phyloP scores from a whole-genome alignment of 208 protist genomes.

The Crithidia sp. region DNA sequence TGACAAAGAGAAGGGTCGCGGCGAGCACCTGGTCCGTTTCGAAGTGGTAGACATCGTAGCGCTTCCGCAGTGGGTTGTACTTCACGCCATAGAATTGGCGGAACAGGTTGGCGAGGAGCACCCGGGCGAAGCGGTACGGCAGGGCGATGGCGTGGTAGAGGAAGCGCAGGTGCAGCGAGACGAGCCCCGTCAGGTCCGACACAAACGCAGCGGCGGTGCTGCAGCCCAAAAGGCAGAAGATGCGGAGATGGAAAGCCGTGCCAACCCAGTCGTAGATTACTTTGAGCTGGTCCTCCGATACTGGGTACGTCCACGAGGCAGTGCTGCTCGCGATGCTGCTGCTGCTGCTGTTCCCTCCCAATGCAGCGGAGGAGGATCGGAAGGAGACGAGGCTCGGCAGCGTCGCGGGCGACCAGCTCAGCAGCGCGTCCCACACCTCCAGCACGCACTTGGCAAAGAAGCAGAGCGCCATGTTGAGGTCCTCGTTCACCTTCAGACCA shows the following conservation, averaged over 20 bases:
- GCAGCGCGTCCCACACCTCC: constrained; percentile 62
- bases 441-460: constrained; percentile 80
- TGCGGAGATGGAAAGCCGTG: constrained; percentile 54
- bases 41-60: constrained; percentile 91
- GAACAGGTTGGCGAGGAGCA: constrained; percentile 70
- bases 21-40: constrained; percentile 91
- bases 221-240: constrained; percentile 80
- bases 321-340: not conserved
- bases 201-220: constrained; percentile 74
- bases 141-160: constrained; percentile 74
- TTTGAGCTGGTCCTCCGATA: constrained; percentile 21
- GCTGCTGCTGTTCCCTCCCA: not conserved
- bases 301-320: not conserved
- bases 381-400: constrained; percentile 31
- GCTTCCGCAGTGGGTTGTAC: constrained; percentile 93
- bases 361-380: not conserved
- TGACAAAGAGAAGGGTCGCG: constrained; percentile 90
- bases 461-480: constrained; percentile 88
- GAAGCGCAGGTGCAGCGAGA: constrained; percentile 83
- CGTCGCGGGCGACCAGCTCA: constrained; percentile 39
- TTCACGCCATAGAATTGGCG: constrained; percentile 90
- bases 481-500: constrained; percentile 95
- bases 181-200: constrained; percentile 77
- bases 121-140: constrained; percentile 66
- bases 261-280: constrained; percentile 69